Base-by-base conservation (phyloP, 352 stramenopile species). In the Phytophthora pseudosyringae region DNA sequence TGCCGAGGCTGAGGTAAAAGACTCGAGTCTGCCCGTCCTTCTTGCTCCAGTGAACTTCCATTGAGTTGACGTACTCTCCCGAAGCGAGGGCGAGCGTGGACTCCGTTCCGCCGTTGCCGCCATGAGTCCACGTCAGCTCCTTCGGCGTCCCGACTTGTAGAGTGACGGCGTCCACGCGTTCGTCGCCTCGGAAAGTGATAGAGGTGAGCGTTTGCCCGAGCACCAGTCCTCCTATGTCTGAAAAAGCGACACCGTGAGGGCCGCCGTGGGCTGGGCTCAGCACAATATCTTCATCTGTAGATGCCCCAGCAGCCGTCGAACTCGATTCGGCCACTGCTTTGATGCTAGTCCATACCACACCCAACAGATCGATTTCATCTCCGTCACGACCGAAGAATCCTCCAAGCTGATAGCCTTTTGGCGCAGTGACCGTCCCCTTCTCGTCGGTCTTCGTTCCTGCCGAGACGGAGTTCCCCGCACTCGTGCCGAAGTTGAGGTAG, bases 31-130 rank as follows among this genome's bases (percentile, higher is more conserved):
- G 35, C 5, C 53, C 33, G 47, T 48, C 41, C 13, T 79, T 66
- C 75, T 76, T 65, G 15, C 31, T 72, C 65, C 61, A 71, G 57
- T 83, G 75, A 2, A 69, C 15, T 61, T 83, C 71, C 32, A 80
- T 54, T 5, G 53, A 51, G 28, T 38, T 60, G 12, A 60, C 52
- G 40, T 52, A 60, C 29, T 64, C 56, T 9, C 66, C 73, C 5
- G 53, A 49, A 16, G 40, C 64, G 7, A 84, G 64, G 54, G 69
- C 59, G 8, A 84, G 61, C 13, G 69, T 76, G n/a, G 47, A 41
- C 2, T 59, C 56, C 3, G 15, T 71, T 28, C 75, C 75, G 5
- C 72, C 75, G 1, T 39, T 62, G 13, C 72, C 73, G 28, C 75
- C 75, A 49, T 84, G 72, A 28, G 55, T 47, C 52, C 69, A 75